Percentiles rank a stretch among this genome's conserved stretches.
Conservation (phyloP, 108 stramenopile species). For the Epithemia pelagica region DNA sequence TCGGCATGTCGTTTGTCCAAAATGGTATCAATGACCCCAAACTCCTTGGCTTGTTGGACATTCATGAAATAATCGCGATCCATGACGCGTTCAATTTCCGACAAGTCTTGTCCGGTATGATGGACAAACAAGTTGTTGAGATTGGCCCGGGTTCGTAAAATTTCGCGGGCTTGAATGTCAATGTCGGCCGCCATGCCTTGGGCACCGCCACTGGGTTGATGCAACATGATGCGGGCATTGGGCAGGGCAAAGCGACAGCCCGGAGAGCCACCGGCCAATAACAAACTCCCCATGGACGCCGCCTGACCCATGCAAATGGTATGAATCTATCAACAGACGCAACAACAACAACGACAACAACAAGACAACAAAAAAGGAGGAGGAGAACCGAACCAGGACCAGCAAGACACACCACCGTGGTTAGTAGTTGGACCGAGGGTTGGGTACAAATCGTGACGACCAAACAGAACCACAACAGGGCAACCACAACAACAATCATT, state of each 20-base stretch:
- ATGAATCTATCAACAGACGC: no score
- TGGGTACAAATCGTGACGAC: no score
- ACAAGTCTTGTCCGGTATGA: conserved; percentile 78
- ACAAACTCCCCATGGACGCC: conserved; percentile 88
- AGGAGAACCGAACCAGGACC: no score
- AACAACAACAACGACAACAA: no score
- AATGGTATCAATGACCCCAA: conserved; percentile 91
- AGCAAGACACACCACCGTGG: no score
- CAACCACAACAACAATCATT: background rate
- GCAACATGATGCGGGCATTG: conserved; percentile 93
- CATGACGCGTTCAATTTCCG: conserved; percentile 87
- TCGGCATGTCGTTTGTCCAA: conserved; percentile 54
- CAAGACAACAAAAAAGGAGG: no score
- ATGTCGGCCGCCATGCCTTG: conserved; percentile 95
- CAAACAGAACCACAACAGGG: no score
- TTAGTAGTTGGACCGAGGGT: no score
- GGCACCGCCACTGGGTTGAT: conserved; percentile 93
- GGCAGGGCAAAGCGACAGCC: conserved; percentile 77
- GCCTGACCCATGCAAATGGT: conserved; percentile 99
- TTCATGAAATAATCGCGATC: conserved; percentile 94
- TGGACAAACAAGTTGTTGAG: conserved; percentile 81
- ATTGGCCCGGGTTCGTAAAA: conserved; percentile 58
- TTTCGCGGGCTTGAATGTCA: conserved; percentile 86
- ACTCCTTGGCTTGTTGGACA: conserved; percentile 74
- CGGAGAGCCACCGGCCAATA: conserved; percentile 80